phyloP scores from a whole-genome alignment of 2,329 filamentous ascomycete species.

The Magnaporthiopsis incrustans region DNA sequence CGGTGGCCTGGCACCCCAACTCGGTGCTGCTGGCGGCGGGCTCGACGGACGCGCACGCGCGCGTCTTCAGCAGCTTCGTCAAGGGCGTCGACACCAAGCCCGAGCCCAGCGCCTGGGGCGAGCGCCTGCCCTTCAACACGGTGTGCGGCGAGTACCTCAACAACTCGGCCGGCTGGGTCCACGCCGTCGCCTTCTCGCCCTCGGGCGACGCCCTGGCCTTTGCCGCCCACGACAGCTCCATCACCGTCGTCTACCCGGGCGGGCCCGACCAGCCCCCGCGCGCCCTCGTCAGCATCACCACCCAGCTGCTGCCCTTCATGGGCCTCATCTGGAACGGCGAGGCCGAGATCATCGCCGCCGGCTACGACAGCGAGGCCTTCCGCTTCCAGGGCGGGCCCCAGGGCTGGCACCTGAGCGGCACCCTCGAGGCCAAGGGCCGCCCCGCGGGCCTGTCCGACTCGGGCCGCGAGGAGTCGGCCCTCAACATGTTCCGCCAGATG shows the following conservation, averaged over 20 bases:
- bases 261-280: constrained; percentile 83
- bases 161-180: constrained; percentile 94
- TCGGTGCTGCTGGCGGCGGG: constrained; percentile 89
- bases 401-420: constrained; percentile 79
- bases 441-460: constrained; percentile 47
- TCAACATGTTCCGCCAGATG: constrained; percentile 99
- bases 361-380: constrained; percentile 85
- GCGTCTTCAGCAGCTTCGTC: constrained; percentile 92
- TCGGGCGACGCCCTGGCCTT: constrained; percentile 91
- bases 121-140: constrained; percentile 94
- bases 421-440: constrained; percentile 66
- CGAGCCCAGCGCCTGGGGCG: constrained; percentile 84
- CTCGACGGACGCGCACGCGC: constrained; percentile 92
- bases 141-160: constrained; percentile 96
- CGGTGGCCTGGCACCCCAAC: constrained; percentile 94
- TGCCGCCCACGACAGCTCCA: constrained; percentile 88
- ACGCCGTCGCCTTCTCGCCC: constrained; percentile 87
- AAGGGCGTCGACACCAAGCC: constrained; percentile 87
- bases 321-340: constrained; percentile 89
- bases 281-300: constrained; percentile 84
- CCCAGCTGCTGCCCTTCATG: constrained; percentile 85
- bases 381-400: constrained; percentile 70
- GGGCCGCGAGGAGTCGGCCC: constrained; percentile 73
- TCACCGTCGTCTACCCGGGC: constrained; percentile 92
- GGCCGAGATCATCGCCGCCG: constrained; percentile 88